Evolutionary conservation across 2,329 filamentous ascomycete species (phyloP).

Genomic region (Endothia cerciana): DNA sequence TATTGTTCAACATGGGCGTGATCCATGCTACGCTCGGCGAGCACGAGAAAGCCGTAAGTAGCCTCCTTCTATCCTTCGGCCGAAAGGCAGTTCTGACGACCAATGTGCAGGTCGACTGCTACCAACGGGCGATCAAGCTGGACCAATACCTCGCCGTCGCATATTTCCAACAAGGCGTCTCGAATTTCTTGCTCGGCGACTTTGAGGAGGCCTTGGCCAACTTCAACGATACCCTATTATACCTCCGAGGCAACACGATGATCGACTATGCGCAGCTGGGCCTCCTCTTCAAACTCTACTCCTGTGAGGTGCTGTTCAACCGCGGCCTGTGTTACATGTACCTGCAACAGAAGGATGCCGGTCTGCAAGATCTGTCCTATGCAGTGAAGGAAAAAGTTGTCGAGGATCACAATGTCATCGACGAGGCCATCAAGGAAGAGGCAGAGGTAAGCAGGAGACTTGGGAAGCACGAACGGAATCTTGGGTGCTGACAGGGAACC

Average conservation of each 20-base stretch:
- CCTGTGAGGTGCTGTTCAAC: constrained; percentile 97
- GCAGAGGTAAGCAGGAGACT: constrained; percentile 69
- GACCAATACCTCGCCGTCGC: constrained; percentile 97
- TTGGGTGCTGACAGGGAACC: constrained; percentile 34
- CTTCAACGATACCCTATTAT: constrained; percentile 96
- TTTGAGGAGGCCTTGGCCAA: constrained; percentile 97
- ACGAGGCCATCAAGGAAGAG: constrained; percentile 91
- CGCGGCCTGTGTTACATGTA: constrained; percentile 97
- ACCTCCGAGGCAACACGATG: constrained; percentile 92
- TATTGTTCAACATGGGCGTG: constrained; percentile 96
- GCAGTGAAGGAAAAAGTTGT: constrained; percentile 96
- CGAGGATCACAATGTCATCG: constrained; percentile 95
- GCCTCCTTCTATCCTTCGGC: neutral
- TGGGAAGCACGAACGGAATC: neutral
- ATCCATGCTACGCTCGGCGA: constrained; percentile 96
- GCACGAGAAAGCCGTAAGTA: constrained; percentile 88
- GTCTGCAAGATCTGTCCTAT: constrained; percentile 87
- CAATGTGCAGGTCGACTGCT: constrained; percentile 77
- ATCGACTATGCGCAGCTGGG: constrained; percentile 98
- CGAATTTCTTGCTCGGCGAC: constrained; percentile 94
- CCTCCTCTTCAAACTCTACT: constrained; percentile 93
- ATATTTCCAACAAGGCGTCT: constrained; percentile 98
- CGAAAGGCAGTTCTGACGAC: constrained; percentile 25
- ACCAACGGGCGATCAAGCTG: constrained; percentile 85
- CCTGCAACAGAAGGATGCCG: constrained; percentile 85